These are phyloP conservation scores for Periconia sp. DNA, from an alignment of 2,329 filamentous ascomycete genomes.

Conservation along the genomic window DNA sequence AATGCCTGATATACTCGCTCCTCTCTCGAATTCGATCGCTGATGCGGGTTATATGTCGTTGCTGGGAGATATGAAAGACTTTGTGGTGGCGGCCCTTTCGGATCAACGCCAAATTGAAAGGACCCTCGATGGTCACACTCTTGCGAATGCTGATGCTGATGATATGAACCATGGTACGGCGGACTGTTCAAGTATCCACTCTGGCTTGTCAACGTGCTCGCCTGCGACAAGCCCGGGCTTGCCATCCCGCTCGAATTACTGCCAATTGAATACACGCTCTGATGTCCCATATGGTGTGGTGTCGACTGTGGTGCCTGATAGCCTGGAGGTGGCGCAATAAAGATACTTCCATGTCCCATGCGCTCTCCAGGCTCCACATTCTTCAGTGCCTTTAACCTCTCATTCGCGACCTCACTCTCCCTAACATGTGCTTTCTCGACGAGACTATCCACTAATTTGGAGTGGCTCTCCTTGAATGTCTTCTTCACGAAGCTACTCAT, in stretches of 20 bases:
- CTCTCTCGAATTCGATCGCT: not conserved
- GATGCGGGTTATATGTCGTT: slow-evolving; percentile 12
- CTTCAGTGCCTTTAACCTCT: slow-evolving; percentile 36
- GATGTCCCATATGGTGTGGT: slow-evolving; percentile 3
- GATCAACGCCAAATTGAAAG: not conserved
- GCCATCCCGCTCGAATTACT: slow-evolving; percentile 16
- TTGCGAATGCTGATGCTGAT: slow-evolving; percentile 9
- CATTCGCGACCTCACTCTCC: slow-evolving; percentile 41
- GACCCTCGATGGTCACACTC: slow-evolving; percentile 5
- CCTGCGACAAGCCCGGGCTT: slow-evolving; percentile 16
- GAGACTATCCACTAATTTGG: slow-evolving; percentile 66
- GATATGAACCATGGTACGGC: slow-evolving; percentile 1
- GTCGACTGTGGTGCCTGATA: slow-evolving; percentile 18
- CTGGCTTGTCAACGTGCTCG: slow-evolving; percentile 13
- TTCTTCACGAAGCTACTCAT: slow-evolving; percentile 80
- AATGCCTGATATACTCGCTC: slow-evolving; percentile 5
- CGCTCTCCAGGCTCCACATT: slow-evolving; percentile 38
- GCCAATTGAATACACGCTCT: slow-evolving; percentile 13
- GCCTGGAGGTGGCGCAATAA: slow-evolving; percentile 44
- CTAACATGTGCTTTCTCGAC: slow-evolving; percentile 46
- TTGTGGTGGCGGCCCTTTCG: slow-evolving; percentile 1
- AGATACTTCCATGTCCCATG: slow-evolving; percentile 40
- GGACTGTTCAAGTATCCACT: slow-evolving; percentile 14
- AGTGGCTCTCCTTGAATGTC: slow-evolving; percentile 79
- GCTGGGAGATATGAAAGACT: slow-evolving; percentile 12